phyloP scores from a whole-genome alignment of 2,329 filamentous ascomycete genomes.

The Xylariomycetidae sp. region DNA sequence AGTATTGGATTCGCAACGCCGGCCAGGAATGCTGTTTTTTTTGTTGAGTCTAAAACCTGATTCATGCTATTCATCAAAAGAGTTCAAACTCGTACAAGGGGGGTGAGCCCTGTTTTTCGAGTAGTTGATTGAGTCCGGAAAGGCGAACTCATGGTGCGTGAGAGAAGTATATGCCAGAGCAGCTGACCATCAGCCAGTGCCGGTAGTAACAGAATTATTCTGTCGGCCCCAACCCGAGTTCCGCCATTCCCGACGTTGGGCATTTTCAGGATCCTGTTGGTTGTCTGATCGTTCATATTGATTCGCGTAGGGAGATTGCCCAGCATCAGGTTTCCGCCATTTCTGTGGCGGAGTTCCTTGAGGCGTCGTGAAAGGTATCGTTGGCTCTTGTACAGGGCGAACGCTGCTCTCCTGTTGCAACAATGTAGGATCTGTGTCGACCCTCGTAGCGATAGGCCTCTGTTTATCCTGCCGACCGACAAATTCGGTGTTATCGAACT shows the following conservation, averaged over 20 bases:
- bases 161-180: constrained; percentile 20
- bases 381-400: constrained; percentile 66
- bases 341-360: constrained; percentile 47
- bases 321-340: constrained; percentile 43
- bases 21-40: constrained; percentile 25
- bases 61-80: constrained; percentile 22
- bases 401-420: constrained; percentile 84
- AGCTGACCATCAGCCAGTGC: constrained; percentile 30
- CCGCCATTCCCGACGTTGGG: constrained; percentile 50
- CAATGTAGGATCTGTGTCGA: constrained; percentile 82
- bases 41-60: constrained; percentile 21
- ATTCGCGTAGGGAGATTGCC: constrained; percentile 38
- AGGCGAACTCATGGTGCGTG: constrained; percentile 15
- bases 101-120: constrained; percentile 11
- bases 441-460: constrained; percentile 54
- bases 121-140: constrained; percentile 12
- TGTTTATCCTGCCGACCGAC: constrained; percentile 55
- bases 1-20: constrained; percentile 25
- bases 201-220: constrained; percentile 44
- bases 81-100: constrained; percentile 14
- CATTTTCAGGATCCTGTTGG: constrained; percentile 35
- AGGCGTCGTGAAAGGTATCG: constrained; percentile 33
- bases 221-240: constrained; percentile 52
- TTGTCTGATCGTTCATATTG: constrained; percentile 42
- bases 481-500: constrained; percentile 57